Percentiles rank a stretch among this genome's conserved stretches.
phyloP scores from a whole-genome alignment of 805 yeast species.

The Jamesozyma piceae region DNA sequence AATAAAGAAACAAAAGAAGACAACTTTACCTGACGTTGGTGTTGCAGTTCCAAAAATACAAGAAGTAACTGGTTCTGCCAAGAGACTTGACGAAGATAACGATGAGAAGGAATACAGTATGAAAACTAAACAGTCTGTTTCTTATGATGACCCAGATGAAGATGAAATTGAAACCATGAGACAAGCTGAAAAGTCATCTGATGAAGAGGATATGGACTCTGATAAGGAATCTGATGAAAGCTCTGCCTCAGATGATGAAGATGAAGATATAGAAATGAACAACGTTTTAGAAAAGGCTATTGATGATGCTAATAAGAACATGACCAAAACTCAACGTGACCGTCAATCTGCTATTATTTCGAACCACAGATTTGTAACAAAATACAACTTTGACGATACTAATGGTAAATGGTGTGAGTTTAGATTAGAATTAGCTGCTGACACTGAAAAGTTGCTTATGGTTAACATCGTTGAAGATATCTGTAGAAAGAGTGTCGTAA shows the following conservation, averaged over 20 bases:
- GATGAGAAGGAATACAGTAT: conserved; percentile 50
- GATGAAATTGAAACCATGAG: conserved; percentile 88
- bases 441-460: conserved; percentile 89
- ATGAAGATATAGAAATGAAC: conserved; percentile 29
- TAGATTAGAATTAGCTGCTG: conserved; percentile 71
- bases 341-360: conserved; percentile 79
- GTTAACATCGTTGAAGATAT: conserved; percentile 90
- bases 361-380: conserved; percentile 61
- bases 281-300: conserved; percentile 16
- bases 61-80: conserved; percentile 31
- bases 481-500: conserved; percentile 81
- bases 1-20: conserved; percentile 66
- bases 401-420: conserved; percentile 91
- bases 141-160: conserved; percentile 92
- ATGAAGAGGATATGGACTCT: conserved; percentile 46
- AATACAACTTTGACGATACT: conserved; percentile 83
- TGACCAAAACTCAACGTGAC: conserved; percentile 60
- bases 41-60: conserved; percentile 56
- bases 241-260: conserved; percentile 37
- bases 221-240: conserved; percentile 33
- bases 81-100: conserved; percentile 36
- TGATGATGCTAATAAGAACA: conserved; percentile 21
- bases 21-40: conserved; percentile 54
- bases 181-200: conserved; percentile 69
- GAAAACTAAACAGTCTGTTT: conserved; percentile 75